Conservation (phyloP, 306 rosid genomes). For the Malus sieversii region DNA sequence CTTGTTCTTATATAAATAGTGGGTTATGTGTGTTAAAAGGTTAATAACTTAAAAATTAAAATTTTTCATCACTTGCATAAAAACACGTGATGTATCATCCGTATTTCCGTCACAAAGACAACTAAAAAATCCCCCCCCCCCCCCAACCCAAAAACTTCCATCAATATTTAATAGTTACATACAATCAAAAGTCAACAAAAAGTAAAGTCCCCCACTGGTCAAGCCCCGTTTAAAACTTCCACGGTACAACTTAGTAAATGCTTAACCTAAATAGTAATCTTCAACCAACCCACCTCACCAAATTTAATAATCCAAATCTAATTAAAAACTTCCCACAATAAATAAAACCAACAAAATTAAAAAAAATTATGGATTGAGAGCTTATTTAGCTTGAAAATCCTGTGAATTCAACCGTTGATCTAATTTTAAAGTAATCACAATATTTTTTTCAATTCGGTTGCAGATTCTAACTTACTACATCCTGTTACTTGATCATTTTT, state of each 20-base stretch:
- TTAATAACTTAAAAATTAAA: too few species aligned
- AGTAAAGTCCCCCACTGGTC: constrained; percentile 21
- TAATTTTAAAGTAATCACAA: too few species aligned
- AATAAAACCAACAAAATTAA: background rate
- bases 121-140: too few species aligned
- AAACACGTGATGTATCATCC: too few species aligned
- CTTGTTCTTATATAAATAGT: too few species aligned
- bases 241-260: constrained; percentile 32
- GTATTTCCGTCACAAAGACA: too few species aligned
- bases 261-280: constrained; percentile 23
- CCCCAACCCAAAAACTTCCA: background rate
- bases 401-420: too few species aligned
- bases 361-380: background rate
- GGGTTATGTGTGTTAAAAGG: too few species aligned
- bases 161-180: background rate
- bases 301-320: constrained; percentile 20
- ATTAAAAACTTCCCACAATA: background rate
- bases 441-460: too few species aligned
- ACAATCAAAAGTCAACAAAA: constrained; percentile 7
- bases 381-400: background rate
- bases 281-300: constrained; percentile 56
- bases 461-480: too few species aligned
- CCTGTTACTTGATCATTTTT: too few species aligned
- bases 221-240: constrained; percentile 36
- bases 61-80: too few species aligned